Base-by-base conservation (phyloP, 345 rosid genomes). In the Punica granatum region DNA sequence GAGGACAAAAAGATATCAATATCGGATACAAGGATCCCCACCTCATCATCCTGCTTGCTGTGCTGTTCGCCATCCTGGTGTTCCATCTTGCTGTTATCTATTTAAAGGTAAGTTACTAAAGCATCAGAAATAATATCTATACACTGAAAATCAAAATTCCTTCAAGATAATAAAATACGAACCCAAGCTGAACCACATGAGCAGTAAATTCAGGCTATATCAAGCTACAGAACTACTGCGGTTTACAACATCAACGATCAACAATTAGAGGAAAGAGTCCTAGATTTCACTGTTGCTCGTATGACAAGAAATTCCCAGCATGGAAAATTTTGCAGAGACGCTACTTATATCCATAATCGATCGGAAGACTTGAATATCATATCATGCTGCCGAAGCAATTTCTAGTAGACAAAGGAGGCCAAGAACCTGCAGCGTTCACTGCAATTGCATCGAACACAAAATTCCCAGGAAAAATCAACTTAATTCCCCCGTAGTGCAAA, bases 11-110 rank as follows among this genome's bases (percentile, higher is more conserved):
- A 42, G 25, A 71, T 19, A 6, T 10, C 12, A 34, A 13, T 37
- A 43, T 26, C 19, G 25, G 61, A 23, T 31, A 31, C n/a, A 7
- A 39, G 25, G 60, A 23, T 21, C 31, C 23, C 21, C 77, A 88
- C 98, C 95, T 88, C 96, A 63, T 81, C 91, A 48, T 86, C 87
- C 80, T 79, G 96, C 83, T 88, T 89, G 26, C 78, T 73, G 66
- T 61, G 82, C 31, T 74, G 78, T 72, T 78, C 89, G 31, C 77
- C 76, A 61, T 71, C 77, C 61, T 86, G 92, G 41, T 82, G 84
- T 74, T 90, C 92, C 92, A 88, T 88, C 68, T 60, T 66, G 51
- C 23, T 67, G 58, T 42, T 65, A 92, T 3, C 58, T 31, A 30
- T 13, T 13, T 3, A 56, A 30, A 26, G 1, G 26, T 56, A 56